Evolutionary conservation across 2,329 filamentous ascomycete genomes (phyloP), one percentile per base, ranked within the genome.

Genomic region (Coniochaeta sp.): DNA sequence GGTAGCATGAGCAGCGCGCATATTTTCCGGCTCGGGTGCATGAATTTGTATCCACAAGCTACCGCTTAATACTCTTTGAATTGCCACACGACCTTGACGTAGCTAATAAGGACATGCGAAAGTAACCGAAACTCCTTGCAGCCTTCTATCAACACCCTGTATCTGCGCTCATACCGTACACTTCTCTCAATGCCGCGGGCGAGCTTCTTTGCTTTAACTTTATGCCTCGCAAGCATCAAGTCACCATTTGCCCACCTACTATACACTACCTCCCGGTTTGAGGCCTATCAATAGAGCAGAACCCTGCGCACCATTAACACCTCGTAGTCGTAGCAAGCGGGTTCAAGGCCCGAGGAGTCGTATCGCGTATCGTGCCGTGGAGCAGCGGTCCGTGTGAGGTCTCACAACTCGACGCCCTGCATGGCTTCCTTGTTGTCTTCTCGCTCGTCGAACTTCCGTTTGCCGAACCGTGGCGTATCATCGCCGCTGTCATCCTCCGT

Each of bases 391-490:
- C 19, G n/a, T 24, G 9, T 8, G 19, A 24, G 60, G 61, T 54
- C 22, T 52, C 33, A 57, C 6, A 55, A 40, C 26, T 64, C 44
- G 24, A 65, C 60, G 28, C 59, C 63, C 44, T 64, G 62, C 64
- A 64, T 64, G n/a, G 43, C 60, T 8, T 47, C 56, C 8, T n/a
- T 58, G 17, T 60, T 66, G 24, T 65, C 65, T 26, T 78, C 78
- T 47, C 70, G 70, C 26, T 79, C 76, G 54, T 72, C 73, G 52
- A 81, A 69, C 71, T 86, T 85, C 64, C 84, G 77, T 74, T 87
- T 86, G 57, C 73, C 75, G 19, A 74, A 72, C 58, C 71, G 71
- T 14, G 72, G 67, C 34, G 70, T 65, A 47, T 71, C 70, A 28
- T 65, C 70, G 59, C 67, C 65, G 63, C 58, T 69, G 5, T 66